phyloP scores from a whole-genome alignment of 2,329 filamentous ascomycete genomes.

The Westerdykella sp. region DNA sequence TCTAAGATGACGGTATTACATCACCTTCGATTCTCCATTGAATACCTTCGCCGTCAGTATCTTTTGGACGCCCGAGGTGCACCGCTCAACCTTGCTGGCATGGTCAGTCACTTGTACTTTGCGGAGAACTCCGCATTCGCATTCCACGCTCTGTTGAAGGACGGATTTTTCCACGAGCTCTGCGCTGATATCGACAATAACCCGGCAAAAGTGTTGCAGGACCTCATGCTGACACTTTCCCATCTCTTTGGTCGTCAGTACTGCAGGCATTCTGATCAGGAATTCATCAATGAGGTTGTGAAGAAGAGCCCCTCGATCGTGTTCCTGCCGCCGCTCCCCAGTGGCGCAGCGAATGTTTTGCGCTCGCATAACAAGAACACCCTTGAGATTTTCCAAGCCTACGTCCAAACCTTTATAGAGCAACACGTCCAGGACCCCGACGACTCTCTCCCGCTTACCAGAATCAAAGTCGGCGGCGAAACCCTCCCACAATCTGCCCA shows the following conservation, averaged over 20 bases:
- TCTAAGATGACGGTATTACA: constrained; percentile 65
- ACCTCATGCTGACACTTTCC: constrained; percentile 61
- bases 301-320: constrained; percentile 58
- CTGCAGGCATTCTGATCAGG: constrained; percentile 42
- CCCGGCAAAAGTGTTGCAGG: constrained; percentile 47
- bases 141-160: constrained; percentile 66
- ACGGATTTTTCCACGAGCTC: constrained; percentile 62
- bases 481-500: constrained; percentile 11
- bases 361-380: constrained; percentile 59
- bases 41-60: constrained; percentile 65
- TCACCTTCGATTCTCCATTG: constrained; percentile 73
- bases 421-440: constrained; percentile 56
- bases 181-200: constrained; percentile 53
- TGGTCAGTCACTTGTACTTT: constrained; percentile 68
- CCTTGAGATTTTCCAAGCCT: constrained; percentile 59
- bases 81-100: constrained; percentile 66
- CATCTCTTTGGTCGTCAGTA: constrained; percentile 63
- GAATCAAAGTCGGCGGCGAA: constrained; percentile 40
- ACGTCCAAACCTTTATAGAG: constrained; percentile 62
- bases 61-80: constrained; percentile 56
- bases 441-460: constrained; percentile 53
- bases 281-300: constrained; percentile 45
- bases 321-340: constrained; percentile 58
- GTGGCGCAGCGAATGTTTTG: constrained; percentile 51
- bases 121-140: constrained; percentile 70